A percentile compares a stretch with the other conserved stretches of the same genome.
Evolutionary conservation across 768 basidiomycete genomes (phyloP).

Genomic region (Coprinellus micaceus): DNA sequence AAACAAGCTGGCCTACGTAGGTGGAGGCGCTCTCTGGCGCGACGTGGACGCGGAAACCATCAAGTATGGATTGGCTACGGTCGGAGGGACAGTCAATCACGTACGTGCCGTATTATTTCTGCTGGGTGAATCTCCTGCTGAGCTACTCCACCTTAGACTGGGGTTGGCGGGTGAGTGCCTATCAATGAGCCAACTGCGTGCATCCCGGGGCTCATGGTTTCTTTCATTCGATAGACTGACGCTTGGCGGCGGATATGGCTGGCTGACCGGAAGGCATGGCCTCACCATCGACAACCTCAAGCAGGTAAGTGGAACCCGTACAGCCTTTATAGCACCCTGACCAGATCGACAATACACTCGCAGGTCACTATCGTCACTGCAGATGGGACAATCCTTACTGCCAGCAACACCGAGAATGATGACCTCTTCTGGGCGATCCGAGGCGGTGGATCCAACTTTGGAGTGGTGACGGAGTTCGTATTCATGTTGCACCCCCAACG

Average conservation of each 20-base stretch:
- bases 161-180: constrained; percentile 43
- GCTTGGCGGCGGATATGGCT: constrained; percentile 56
- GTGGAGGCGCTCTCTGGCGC: constrained; percentile 44
- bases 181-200: too few relatives aligned
- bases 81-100: constrained; percentile 45
- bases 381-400: constrained; percentile 36
- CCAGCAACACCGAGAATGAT: constrained; percentile 32
- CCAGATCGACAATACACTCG: too few relatives aligned
- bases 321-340: too few relatives aligned
- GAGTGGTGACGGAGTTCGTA: constrained; percentile 53
- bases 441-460: constrained; percentile 53
- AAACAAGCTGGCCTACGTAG: constrained; percentile 35
- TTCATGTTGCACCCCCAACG: constrained; percentile 47
- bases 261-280: constrained; percentile 42
- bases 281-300: constrained; percentile 48
- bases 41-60: constrained; percentile 41
- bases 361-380: constrained; percentile 46
- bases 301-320: constrained; percentile 19
- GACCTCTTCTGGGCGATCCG: constrained; percentile 55
- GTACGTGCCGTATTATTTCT: constrained; percentile 25
- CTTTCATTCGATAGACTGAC: constrained; percentile 44
- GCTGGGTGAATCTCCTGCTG: background rate
- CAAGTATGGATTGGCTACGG: constrained; percentile 42
- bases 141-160: constrained; percentile 32
- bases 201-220: too few relatives aligned